Conservation (phyloP, 768 basidiomycete species). For the Suillus occidentalis region DNA sequence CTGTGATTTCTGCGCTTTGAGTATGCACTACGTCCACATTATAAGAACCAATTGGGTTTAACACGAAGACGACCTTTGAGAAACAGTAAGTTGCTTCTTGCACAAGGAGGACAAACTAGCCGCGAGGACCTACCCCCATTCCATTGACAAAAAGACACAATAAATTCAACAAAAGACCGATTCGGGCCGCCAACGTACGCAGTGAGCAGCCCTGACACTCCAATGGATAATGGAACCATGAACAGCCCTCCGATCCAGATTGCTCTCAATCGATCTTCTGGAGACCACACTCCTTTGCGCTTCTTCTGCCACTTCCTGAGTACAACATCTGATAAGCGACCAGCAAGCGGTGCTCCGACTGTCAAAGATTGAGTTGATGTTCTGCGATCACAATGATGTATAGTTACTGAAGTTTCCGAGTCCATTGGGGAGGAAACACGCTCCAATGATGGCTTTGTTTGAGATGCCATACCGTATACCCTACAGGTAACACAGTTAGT, state of each 20-base stretch:
- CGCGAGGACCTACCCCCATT: constrained; percentile 45
- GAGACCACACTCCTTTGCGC: constrained; percentile 55
- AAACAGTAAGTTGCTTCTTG: background rate
- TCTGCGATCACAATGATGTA: background rate
- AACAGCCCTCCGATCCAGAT: constrained; percentile 41
- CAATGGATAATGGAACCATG: constrained; percentile 49
- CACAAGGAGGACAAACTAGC: background rate
- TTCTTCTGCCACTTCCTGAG: constrained; percentile 44
- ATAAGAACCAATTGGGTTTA: constrained; percentile 55
- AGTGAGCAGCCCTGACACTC: constrained; percentile 46
- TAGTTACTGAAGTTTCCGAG: constrained; percentile 36
- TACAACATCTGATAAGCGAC: constrained; percentile 52
- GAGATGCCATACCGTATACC: constrained; percentile 35
- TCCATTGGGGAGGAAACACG: constrained; percentile 36
- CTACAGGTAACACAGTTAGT: constrained; percentile 16
- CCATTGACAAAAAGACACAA: constrained; percentile 58
- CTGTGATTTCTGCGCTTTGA: constrained; percentile 58
- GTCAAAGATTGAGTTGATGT: background rate
- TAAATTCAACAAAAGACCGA: constrained; percentile 49
- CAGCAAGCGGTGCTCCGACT: constrained; percentile 61
- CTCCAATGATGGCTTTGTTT: constrained; percentile 37
- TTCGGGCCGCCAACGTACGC: constrained; percentile 42
- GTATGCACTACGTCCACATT: constrained; percentile 55
- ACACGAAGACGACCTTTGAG: constrained; percentile 48
- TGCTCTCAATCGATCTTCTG: constrained; percentile 60